A percentile compares a stretch with the other conserved stretches of the same genome.
Evolutionary conservation across 768 basidiomycete genomes (phyloP).

Genomic region (Strobilomyces dryophilus): DNA sequence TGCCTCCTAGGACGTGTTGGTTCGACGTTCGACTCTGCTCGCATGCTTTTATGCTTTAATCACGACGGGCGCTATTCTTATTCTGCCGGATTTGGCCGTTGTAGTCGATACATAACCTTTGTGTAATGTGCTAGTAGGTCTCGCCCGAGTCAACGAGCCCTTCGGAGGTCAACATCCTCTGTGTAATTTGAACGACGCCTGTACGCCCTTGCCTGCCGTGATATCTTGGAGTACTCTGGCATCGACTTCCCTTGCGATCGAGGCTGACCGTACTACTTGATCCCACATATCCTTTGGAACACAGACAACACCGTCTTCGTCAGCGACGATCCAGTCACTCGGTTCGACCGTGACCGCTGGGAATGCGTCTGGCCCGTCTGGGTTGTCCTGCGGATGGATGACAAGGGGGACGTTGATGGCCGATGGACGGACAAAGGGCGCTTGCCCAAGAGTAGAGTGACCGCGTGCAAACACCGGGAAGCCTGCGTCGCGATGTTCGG

Average conservation of each 20-base stretch:
- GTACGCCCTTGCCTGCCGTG: conserved; percentile 65
- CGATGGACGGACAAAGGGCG: conserved; percentile 77
- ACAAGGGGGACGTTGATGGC: conserved; percentile 64
- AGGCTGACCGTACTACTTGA: conserved; percentile 56
- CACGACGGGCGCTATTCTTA: conserved; percentile 9
- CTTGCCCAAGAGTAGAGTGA: conserved; percentile 82
- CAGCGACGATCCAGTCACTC: conserved; percentile 82
- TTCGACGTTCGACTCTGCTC: conserved; percentile 5
- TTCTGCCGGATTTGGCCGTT: conserved; percentile 18
- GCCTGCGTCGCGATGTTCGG: conserved; percentile 61
- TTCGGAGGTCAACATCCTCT: conserved; percentile 42
- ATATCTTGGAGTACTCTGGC: conserved; percentile 72
- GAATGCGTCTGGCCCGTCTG: conserved; percentile 39
- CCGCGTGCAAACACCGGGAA: conserved; percentile 85
- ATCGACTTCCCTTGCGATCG: conserved; percentile 60
- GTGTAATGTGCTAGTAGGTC: conserved; percentile 16
- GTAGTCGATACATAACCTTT: conserved; percentile 16
- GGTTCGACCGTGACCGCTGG: conserved; percentile 58
- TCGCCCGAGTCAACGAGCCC: background rate
- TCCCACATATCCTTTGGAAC: conserved; percentile 54
- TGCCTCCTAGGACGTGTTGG: conserved; percentile 1
- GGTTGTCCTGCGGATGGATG: conserved; percentile 34
- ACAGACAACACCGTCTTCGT: conserved; percentile 86
- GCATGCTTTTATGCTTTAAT: background rate
- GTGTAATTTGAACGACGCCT: conserved; percentile 74